Evolutionary conservation across 139 green algal species (phyloP), one percentile per base, ranked within the genome.

Genomic region (Chlorella sp.): DNA sequence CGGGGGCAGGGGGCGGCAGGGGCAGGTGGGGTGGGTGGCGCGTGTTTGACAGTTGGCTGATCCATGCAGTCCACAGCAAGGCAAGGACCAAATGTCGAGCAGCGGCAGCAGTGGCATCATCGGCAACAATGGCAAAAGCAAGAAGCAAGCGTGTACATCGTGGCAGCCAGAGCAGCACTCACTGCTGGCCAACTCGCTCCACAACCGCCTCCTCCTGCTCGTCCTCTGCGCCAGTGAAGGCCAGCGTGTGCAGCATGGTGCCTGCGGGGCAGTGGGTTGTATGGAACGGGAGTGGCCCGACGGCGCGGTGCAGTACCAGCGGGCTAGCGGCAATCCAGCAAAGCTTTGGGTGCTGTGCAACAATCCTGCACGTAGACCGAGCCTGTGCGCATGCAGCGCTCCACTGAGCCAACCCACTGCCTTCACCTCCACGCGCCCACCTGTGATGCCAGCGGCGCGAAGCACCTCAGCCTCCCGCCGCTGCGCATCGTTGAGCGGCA

Each of bases 201-300:
- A 13, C 41, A 60, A 7, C 2, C 26, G 23, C 25, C 30, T 4
- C 63, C 30, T 28, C 51, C 28, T 62, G 18, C 30, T 39, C 70
- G 1, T 18, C 82, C 1, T 13, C 71, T 1, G 41, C n/a, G 13
- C n/a, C 32, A 41, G 60, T 69, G 13, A 82, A 25, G 3, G 39
- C 30, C 71, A 72, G 23, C 63, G 44, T 56, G 62, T 74, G 60
- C 73, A 41, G 44, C 72, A 82, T 63, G 30, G 56, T 39, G 17
- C 36, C 72, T 44, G 71, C 39, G 15, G 23, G 41, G 21, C 11
- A 38, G 72, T 26, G 1, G 23, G 25, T n/a, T n/a, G n/a, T n/a
- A n/a, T n/a, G n/a, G n/a, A n/a, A n/a, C n/a, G n/a, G n/a, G n/a
- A n/a, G n/a, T n/a, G n/a, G n/a, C n/a, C n/a, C n/a, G n/a, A n/a